phyloP scores from a whole-genome alignment of 2,329 filamentous ascomycete genomes.

The Dactylella cylindrospora region DNA sequence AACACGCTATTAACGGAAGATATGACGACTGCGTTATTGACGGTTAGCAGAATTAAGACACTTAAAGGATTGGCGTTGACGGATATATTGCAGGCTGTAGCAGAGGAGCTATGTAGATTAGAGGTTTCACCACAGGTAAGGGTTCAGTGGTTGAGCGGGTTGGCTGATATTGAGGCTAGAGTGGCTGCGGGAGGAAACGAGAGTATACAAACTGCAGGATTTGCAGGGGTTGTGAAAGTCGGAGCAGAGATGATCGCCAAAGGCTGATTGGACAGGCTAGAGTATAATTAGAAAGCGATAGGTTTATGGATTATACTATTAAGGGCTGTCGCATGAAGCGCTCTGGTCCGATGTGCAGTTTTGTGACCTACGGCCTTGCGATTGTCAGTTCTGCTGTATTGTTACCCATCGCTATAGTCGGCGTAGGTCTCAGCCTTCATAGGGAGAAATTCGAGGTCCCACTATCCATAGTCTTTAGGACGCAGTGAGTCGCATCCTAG shows the following conservation, averaged over 20 bases:
- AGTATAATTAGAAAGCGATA: not conserved
- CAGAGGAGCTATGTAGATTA: constrained; percentile 77
- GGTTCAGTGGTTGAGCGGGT: constrained; percentile 84
- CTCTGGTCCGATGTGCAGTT: no score
- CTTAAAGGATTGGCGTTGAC: constrained; percentile 84
- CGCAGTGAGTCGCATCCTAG: no score
- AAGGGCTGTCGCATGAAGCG: no score
- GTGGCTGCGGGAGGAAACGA: constrained; percentile 86
- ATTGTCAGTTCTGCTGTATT: no score
- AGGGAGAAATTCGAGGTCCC: no score
- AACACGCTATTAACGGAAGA: constrained; percentile 83
- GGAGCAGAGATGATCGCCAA: constrained; percentile 41
- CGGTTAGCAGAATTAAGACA: constrained; percentile 83
- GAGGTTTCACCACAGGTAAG: constrained; percentile 85
- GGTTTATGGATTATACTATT: no score
- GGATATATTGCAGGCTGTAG: constrained; percentile 84
- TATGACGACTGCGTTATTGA: constrained; percentile 83
- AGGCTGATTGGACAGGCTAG: not conserved
- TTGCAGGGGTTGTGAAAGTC: constrained; percentile 75
- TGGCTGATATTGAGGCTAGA: constrained; percentile 90
- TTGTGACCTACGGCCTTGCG: no score
- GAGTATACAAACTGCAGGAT: constrained; percentile 83
- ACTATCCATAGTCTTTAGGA: no score
- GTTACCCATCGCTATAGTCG: no score
- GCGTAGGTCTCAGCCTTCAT: no score